Evolutionary conservation across 2,329 filamentous ascomycete genomes (phyloP), one percentile per base, ranked within the genome.

Genomic region (Alternaria brassicicola): DNA sequence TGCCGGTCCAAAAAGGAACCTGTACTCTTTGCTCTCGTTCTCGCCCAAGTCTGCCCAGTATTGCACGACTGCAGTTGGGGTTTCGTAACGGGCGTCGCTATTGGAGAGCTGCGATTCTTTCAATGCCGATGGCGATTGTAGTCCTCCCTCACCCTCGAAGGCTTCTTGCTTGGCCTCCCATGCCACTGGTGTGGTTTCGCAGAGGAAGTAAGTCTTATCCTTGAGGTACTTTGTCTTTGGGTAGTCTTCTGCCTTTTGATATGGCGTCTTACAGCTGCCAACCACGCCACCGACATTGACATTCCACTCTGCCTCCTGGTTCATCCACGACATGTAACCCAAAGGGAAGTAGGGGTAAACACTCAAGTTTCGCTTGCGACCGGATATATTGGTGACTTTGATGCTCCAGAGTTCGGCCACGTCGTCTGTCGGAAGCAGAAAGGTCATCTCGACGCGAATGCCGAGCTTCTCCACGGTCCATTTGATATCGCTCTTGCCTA

Each of bases 281-380:
- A 86, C 78, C 12, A 86, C 76, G 23, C 81, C 84, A 21, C 77
- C 76, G 19, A 85, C 76, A 9, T 84, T 80, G 6, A 74, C 54
- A 21, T 80, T 78, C 77, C 82, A 86, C 61, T 84, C 81, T 33
- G 81, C 84, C 30, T 82, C 83, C 68, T 85, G 84, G 68, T 85
- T 86, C 84, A 86, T 86, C 84, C 84, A 86, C 13, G 84, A 86
- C 83, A 85, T 85, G 73, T 84, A 85, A n/a, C 84, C 84, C 52
- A 86, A 79, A 33, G 83, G 81, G 71, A 86, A 86, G 64, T 85
- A 85, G 0, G 84, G 84, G 57, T 84, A 85, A 28, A 86, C 72
- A 68, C 82, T 83, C 61, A 86, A 69, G 43, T 77, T 80, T 13
- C 84, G 79, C 6, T 78, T 71, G 3, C 78, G 78, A 25, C 68